Evolutionary conservation across 352 stramenopile species (phyloP), one percentile per base, ranked within the genome.

Genomic region (Elongisporangium prolatum): DNA sequence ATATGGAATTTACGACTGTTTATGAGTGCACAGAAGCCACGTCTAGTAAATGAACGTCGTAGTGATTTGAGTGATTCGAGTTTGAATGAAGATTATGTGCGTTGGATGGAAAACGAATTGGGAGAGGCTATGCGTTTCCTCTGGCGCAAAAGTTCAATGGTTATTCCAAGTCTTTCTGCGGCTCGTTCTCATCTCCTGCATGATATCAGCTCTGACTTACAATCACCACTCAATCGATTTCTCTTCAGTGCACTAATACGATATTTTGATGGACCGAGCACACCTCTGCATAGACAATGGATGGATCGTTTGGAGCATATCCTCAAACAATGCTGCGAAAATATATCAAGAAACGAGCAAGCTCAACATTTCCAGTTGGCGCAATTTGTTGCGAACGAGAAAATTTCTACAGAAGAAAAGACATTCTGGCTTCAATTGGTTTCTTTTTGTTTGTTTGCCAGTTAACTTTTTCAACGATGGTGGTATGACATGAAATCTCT

Each of bases 361-460:
- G 4, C 1, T 40, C 5, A 14, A 9, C 59, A 54, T 38, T 80
- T 80, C 25, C 57, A 75, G 18, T 49, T 80, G 44, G 48, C 55
- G 47, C 24, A 49, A 38, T 80, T 80, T 53, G 61, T 77, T 13
- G 54, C 72, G 7, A 52, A 76, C 21, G 57, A 73, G 7, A 56
- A 68, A 14, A 60, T 74, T 21, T 68, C 72, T 14, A 57, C 66
- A 50, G 62, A 49, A 8, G 74, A 84, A 37, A 77, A 74, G 38
- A 69, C 64, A 3, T 84, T 83, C 48, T 88, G 78, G 78, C 56
- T 85, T 21, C 74, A 80, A 51, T 52, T 88, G 40, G 68, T 80
- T 49, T 85, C 78, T 9, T 86, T 86, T 56, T 84, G 86, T 67
- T 66, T 85, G 20, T 83, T 84, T 71, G 70, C 69, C n/a, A 51